Percentiles rank a stretch among this genome's conserved stretches.
Evolutionary conservation across 2,329 filamentous ascomycete species (phyloP).

Genomic region (Zasmidium citrigriseum): DNA sequence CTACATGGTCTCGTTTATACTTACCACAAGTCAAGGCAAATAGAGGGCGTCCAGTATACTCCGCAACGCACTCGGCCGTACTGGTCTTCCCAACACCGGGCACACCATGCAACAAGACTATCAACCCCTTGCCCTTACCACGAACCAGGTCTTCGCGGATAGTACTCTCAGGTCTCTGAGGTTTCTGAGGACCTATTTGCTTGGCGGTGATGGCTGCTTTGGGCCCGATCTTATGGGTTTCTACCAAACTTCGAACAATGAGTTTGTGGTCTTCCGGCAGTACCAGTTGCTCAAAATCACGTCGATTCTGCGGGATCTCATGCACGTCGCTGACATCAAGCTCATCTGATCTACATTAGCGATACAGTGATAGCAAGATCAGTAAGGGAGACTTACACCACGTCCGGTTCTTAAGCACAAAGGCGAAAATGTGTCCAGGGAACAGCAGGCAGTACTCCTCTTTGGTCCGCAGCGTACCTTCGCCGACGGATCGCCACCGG

Average conservation of each 20-base stretch:
- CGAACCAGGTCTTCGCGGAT: conserved; percentile 1
- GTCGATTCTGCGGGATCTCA: neutral
- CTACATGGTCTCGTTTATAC: conserved; percentile 21
- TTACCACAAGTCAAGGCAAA: conserved; percentile 44
- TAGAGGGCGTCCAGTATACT: conserved; percentile 41
- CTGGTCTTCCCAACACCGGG: conserved; percentile 42
- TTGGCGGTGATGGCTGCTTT: conserved; percentile 8
- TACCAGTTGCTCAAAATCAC: conserved; percentile 7
- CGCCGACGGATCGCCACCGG: neutral
- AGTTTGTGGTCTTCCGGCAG: conserved; percentile 7
- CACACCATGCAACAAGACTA: conserved; percentile 39
- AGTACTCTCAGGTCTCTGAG: neutral
- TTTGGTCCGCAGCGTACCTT: neutral
- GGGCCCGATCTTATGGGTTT: conserved; percentile 17
- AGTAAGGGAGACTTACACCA: neutral
- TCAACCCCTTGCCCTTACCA: conserved; percentile 39
- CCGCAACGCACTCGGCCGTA: conserved; percentile 38
- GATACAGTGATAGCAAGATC: neutral
- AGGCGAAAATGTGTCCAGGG: neutral
- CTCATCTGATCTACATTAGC: neutral
- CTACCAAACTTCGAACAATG: conserved; percentile 9
- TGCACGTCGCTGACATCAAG: neutral
- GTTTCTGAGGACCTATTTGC: neutral
- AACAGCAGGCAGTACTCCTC: neutral
- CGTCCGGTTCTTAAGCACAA: conserved; percentile 1